Conservation (phyloP, 2,329 filamentous ascomycete genomes). For the Fusarium protoensiforme region DNA sequence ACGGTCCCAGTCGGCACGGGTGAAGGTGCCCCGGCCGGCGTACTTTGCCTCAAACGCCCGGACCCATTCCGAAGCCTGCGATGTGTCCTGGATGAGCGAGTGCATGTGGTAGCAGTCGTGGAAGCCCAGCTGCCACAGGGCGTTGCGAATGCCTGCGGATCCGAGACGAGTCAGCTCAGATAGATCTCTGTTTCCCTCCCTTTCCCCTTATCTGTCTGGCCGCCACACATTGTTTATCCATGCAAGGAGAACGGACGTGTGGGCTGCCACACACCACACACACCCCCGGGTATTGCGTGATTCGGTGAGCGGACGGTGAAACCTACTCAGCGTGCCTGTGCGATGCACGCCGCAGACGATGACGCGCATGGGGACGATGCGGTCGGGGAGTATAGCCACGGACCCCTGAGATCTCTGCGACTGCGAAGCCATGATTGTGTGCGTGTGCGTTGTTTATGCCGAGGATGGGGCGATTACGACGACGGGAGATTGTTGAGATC, state of each 20-base stretch:
- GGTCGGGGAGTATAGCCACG: constrained; percentile 31
- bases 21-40: constrained; percentile 44
- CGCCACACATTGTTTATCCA: background rate
- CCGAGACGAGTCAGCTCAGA: constrained; percentile 11
- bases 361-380: constrained; percentile 53
- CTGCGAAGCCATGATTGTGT: constrained; percentile 25
- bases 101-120: constrained; percentile 53
- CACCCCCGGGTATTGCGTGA: background rate
- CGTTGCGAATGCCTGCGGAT: constrained; percentile 47
- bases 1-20: constrained; percentile 57
- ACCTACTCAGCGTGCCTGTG: constrained; percentile 52
- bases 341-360: constrained; percentile 54
- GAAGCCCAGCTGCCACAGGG: constrained; percentile 50
- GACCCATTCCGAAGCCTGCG: constrained; percentile 44
- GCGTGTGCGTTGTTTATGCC: background rate
- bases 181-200: constrained; percentile 8
- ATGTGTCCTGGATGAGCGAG: constrained; percentile 41
- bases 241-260: background rate
- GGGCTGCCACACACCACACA: background rate
- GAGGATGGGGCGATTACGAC: background rate
- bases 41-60: constrained; percentile 49
- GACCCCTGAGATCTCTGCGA: constrained; percentile 12
- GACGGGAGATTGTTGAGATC: constrained; percentile 2
- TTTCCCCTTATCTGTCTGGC: background rate
- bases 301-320: constrained; percentile 2